Conservation (phyloP, 2,329 filamentous ascomycete species). For the Botryosphaeria dothidea region DNA sequence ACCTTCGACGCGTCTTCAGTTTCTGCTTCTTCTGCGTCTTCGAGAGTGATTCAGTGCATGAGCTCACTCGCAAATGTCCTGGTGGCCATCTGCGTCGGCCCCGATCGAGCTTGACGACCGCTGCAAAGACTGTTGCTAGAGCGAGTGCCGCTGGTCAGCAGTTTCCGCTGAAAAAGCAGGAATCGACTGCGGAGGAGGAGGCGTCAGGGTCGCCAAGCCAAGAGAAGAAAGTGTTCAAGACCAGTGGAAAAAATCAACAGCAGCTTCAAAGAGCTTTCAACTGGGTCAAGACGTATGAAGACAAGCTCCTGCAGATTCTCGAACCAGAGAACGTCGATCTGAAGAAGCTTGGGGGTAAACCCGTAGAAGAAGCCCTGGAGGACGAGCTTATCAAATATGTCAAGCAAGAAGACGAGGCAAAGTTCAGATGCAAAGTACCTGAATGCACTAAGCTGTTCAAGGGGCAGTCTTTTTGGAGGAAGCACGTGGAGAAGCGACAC, state of each 20-base stretch:
- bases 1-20: conserved; percentile 93
- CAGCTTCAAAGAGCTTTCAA: conserved; percentile 95
- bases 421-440: conserved; percentile 94
- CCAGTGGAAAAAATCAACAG: conserved; percentile 77
- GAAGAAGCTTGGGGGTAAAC: conserved; percentile 86
- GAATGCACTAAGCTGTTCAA: conserved; percentile 98
- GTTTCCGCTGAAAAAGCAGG: conserved; percentile 81
- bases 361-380: conserved; percentile 79
- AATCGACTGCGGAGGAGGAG: conserved; percentile 61
- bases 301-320: conserved; percentile 89
- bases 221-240: conserved; percentile 70
- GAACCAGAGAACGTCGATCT: conserved; percentile 87
- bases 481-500: conserved; percentile 97
- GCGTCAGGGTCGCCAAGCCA: conserved; percentile 65
- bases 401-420: conserved; percentile 96
- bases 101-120: conserved; percentile 76
- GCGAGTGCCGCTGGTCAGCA: conserved; percentile 81
- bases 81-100: conserved; percentile 95
- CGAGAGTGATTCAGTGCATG: conserved; percentile 95
- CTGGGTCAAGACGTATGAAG: conserved; percentile 98
- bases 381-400: conserved; percentile 86
- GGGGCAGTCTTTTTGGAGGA: conserved; percentile 94
- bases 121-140: conserved; percentile 80
- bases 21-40: conserved; percentile 99
- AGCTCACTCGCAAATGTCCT: conserved; percentile 92